Conservation (phyloP, 2,329 filamentous ascomycete species). For the Apiospora koreana region DNA sequence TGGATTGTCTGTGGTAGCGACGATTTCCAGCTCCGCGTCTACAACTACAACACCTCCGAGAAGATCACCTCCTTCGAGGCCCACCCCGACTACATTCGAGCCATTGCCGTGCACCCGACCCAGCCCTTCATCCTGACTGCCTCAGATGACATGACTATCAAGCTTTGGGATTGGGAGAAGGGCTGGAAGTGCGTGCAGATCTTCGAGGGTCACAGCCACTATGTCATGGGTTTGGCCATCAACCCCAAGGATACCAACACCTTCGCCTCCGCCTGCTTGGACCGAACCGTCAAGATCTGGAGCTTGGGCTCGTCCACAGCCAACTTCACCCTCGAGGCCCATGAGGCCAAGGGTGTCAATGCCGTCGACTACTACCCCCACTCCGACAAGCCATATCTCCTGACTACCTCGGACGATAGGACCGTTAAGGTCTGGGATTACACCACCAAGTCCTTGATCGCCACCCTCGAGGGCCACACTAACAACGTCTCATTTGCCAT, state of each 20-base stretch:
- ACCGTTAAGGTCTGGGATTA: conserved; percentile 99
- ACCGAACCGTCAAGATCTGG: conserved; percentile 98
- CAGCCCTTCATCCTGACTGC: conserved; percentile 96
- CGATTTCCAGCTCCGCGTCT: conserved; percentile 85
- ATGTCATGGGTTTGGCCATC: conserved; percentile 94
- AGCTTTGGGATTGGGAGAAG: conserved; percentile 99
- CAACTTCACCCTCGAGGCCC: conserved; percentile 95
- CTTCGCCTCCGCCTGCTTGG: conserved; percentile 90
- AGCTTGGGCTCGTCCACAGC: conserved; percentile 89
- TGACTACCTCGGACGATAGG: conserved; percentile 94
- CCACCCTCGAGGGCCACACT: conserved; percentile 93
- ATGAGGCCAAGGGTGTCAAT: conserved; percentile 97
- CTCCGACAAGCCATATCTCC: conserved; percentile 79
- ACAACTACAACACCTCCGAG: conserved; percentile 99
- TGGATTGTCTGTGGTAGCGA: conserved; percentile 97
- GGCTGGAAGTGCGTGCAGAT: conserved; percentile 97
- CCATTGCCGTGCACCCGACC: conserved; percentile 92
- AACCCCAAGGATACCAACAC: conserved; percentile 97
- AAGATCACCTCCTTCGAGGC: conserved; percentile 98
- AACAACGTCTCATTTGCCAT: conserved; percentile 98
- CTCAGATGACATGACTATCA: conserved; percentile 98
- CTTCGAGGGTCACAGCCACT: conserved; percentile 95
- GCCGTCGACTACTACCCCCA: conserved; percentile 89
- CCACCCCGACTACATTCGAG: conserved; percentile 97
- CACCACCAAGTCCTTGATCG: conserved; percentile 95